Evolutionary conservation across 2,329 filamentous ascomycete genomes (phyloP).

Genomic region (Fusarium pseudonygamai): DNA sequence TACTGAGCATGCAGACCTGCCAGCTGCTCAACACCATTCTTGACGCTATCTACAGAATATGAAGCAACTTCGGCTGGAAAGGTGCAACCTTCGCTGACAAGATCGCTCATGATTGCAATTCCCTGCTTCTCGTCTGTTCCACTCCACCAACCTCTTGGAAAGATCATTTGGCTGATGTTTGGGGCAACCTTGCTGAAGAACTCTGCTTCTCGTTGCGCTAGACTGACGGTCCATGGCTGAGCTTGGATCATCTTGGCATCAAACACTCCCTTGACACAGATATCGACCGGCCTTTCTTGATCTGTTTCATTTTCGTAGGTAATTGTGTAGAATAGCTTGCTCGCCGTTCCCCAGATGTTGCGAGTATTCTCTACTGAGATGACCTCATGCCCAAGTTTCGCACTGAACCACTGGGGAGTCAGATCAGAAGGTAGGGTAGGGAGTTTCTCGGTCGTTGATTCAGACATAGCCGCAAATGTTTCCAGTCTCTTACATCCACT

Average conservation of each 20-base stretch:
- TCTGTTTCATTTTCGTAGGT: slow-evolving; percentile 41
- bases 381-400: slow-evolving; percentile 32
- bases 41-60: slow-evolving; percentile 46
- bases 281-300: slow-evolving; percentile 8
- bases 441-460: slow-evolving; percentile 11
- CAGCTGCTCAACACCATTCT: slow-evolving; percentile 51
- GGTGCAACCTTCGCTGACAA: slow-evolving; percentile 44
- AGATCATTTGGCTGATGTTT: slow-evolving; percentile 43
- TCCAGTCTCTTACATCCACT: neutral
- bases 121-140: slow-evolving; percentile 49
- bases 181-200: slow-evolving; percentile 51
- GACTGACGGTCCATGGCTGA: slow-evolving; percentile 39
- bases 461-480: slow-evolving; percentile 1
- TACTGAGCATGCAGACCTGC: slow-evolving; percentile 53
- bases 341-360: slow-evolving; percentile 43
- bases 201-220: slow-evolving; percentile 50
- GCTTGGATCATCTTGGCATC: slow-evolving; percentile 46
- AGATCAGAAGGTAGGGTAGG: slow-evolving; percentile 35
- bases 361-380: slow-evolving; percentile 38
- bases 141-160: slow-evolving; percentile 50
- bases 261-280: slow-evolving; percentile 54
- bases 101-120: slow-evolving; percentile 52
- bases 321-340: slow-evolving; percentile 43
- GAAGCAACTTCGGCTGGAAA: slow-evolving; percentile 47
- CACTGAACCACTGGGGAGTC: slow-evolving; percentile 38